These are phyloP conservation scores for Carpinus fangiana DNA, from an alignment of 306 rosid genomes.

Conservation along the genomic window DNA sequence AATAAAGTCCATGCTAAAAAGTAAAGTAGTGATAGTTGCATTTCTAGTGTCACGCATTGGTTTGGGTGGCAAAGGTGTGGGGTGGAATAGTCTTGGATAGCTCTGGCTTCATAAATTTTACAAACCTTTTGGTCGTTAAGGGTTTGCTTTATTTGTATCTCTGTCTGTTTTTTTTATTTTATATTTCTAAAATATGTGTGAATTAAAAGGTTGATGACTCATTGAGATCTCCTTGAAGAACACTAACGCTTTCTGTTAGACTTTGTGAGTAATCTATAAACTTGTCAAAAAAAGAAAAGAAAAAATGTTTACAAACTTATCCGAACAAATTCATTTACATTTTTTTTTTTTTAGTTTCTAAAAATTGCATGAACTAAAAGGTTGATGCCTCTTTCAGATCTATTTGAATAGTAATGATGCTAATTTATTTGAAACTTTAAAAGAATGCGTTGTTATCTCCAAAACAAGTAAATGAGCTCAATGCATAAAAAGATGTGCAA, in stretches of 20 bases:
- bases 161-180: background rate
- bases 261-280: background rate
- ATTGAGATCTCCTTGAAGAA: background rate
- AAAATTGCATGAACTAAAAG: too few relatives aligned
- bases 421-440: too few relatives aligned
- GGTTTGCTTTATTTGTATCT: background rate
- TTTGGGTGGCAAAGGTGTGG: background rate
- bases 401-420: too few relatives aligned
- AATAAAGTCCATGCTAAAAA: background rate
- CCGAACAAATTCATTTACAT: background rate
- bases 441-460: background rate
- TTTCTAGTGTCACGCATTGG: background rate
- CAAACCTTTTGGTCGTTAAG: background rate
- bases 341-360: background rate
- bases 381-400: too few relatives aligned
- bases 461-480: background rate
- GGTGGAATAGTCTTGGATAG: background rate
- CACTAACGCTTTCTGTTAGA: background rate
- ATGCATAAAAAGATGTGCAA: background rate
- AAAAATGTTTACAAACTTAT: background rate
- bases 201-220: background rate
- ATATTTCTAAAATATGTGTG: background rate
- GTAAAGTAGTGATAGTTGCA: background rate
- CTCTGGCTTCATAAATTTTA: background rate
- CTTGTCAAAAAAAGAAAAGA: background rate